These are phyloP conservation scores for Flammula alnicola DNA, from an alignment of 1,284 basidiomycete species.

Conservation along the genomic window DNA sequence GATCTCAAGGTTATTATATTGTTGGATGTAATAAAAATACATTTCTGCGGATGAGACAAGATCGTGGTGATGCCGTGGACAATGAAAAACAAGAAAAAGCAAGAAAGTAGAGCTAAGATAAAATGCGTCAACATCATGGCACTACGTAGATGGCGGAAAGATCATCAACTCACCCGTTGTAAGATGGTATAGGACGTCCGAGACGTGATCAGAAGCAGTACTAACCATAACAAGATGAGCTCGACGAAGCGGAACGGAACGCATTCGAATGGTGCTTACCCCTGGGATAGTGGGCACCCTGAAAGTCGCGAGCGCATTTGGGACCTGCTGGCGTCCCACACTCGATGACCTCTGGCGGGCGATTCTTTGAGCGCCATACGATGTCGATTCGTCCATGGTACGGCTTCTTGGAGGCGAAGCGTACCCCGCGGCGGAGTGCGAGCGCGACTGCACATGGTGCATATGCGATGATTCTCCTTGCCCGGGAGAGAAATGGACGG, in stretches of 20 bases:
- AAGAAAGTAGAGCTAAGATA: no score
- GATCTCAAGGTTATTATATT: no score
- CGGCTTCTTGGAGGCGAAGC: not conserved
- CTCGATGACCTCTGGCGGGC: not conserved
- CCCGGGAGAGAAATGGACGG: not conserved
- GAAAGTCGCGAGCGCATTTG: not conserved
- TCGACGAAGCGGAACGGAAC: not conserved
- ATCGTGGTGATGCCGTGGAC: no score
- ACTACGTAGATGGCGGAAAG: no score
- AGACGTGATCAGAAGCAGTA: conserved; percentile 10
- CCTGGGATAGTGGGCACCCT: conserved; percentile 12
- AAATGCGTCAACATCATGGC: no score
- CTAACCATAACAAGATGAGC: not conserved
- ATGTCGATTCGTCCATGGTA: not conserved
- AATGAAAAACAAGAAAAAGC: no score
- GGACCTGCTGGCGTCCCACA: not conserved
- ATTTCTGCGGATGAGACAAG: no score
- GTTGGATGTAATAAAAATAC: no score
- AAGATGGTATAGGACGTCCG: no score
- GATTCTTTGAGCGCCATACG: no score
- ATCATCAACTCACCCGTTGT: no score
- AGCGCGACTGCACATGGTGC: no score
- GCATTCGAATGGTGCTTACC: conserved; percentile 1
- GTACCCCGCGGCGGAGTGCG: not conserved
- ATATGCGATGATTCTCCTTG: not conserved